Evolutionary conservation across 2,329 filamentous ascomycete genomes (phyloP).

Genomic region (Kalmusia sp.): DNA sequence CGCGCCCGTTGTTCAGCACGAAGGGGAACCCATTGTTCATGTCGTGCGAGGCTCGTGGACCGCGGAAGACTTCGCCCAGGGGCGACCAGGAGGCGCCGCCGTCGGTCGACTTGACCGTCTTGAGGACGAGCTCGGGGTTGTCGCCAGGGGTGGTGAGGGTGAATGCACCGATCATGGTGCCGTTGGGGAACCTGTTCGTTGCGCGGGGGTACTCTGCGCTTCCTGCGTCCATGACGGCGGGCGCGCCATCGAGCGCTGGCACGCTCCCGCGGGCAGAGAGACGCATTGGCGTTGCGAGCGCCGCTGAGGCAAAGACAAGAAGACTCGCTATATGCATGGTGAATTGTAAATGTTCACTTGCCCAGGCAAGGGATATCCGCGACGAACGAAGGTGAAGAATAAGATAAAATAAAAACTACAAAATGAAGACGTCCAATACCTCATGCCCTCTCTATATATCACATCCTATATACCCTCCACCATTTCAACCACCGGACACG

Average conservation of each 20-base stretch:
- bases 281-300: neutral
- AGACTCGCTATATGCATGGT: neutral
- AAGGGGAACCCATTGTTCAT: constrained; percentile 23
- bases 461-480: no score
- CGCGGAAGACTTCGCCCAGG: neutral
- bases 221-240: neutral
- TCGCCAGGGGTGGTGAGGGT: neutral
- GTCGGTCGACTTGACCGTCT: constrained; percentile 3
- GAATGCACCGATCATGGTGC: neutral
- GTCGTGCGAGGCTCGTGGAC: neutral
- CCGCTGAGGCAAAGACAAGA: neutral
- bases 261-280: neutral
- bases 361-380: no score
- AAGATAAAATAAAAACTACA: no score
- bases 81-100: constrained; percentile 40
- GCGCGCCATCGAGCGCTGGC: neutral
- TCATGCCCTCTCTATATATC: no score
- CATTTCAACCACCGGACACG: no score
- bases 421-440: no score
- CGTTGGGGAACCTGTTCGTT: neutral
- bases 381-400: no score
- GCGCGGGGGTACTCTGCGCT: neutral
- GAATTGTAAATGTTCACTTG: neutral
- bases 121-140: neutral
- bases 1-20: neutral